Conservation (phyloP, 768 basidiomycete genomes). For the Lactarius sp. region DNA sequence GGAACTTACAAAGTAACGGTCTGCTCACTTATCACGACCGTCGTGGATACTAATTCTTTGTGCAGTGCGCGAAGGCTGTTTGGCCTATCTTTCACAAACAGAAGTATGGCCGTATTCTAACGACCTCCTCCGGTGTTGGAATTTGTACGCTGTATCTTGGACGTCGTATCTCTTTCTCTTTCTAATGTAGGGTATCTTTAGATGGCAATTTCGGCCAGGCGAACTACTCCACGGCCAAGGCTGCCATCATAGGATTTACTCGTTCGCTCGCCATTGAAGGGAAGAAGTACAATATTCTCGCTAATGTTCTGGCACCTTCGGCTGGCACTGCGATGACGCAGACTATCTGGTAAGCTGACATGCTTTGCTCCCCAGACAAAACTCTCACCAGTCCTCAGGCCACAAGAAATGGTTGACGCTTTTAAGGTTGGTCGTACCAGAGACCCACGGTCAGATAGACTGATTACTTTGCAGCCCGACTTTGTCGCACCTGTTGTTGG, state of each 20-base stretch:
- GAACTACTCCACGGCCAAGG: conserved; percentile 93
- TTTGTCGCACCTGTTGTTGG: conserved; percentile 91
- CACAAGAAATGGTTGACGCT: conserved; percentile 81
- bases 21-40: not conserved
- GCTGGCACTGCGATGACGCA: conserved; percentile 91
- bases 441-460: not conserved
- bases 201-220: conserved; percentile 96
- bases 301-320: conserved; percentile 81
- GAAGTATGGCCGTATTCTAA: conserved; percentile 92
- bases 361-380: not conserved
- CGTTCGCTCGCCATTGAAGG: conserved; percentile 89
- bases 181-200: conserved; percentile 30
- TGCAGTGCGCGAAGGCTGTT: conserved; percentile 85
- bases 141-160: conserved; percentile 59
- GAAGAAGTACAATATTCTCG: conserved; percentile 82
- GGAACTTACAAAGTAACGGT: conserved; percentile 77
- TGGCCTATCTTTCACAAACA: conserved; percentile 98
- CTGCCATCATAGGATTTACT: conserved; percentile 88
- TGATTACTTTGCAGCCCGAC: conserved; percentile 57
- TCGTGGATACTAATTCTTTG: not conserved
- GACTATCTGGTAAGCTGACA: conserved; percentile 58
- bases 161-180: not conserved
- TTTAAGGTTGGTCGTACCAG: conserved; percentile 59
- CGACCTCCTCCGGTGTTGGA: conserved; percentile 89
- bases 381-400: conserved; percentile 39